phyloP scores from a whole-genome alignment of 2,329 filamentous ascomycete species.

The Corinectria fuckeliana region DNA sequence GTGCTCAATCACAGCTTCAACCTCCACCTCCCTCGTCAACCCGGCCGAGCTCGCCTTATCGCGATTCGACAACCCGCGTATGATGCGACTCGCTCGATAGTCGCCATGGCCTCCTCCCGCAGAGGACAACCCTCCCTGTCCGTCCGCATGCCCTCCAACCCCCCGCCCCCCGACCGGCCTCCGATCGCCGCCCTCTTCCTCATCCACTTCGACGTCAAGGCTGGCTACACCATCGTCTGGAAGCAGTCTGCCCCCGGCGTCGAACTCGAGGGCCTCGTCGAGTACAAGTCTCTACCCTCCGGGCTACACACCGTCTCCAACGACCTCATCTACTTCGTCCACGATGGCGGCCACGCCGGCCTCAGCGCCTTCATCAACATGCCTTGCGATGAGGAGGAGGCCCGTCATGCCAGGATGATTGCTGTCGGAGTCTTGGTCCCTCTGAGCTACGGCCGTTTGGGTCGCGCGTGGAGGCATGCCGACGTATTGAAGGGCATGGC shows the following conservation, averaged over 20 bases:
- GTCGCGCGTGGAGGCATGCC: slow-evolving; percentile 89
- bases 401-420: slow-evolving; percentile 90
- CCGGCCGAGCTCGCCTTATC: background rate
- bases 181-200: slow-evolving; percentile 79
- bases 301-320: slow-evolving; percentile 87
- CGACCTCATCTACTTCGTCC: slow-evolving; percentile 94
- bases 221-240: slow-evolving; percentile 91
- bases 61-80: slow-evolving; percentile 21
- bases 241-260: slow-evolving; percentile 74
- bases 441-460: slow-evolving; percentile 82
- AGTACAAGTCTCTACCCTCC: slow-evolving; percentile 95
- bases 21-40: background rate
- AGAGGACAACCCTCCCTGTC: slow-evolving; percentile 50
- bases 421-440: slow-evolving; percentile 90
- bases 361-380: slow-evolving; percentile 91
- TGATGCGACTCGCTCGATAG: slow-evolving; percentile 39
- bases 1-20: background rate
- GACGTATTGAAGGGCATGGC: slow-evolving; percentile 77
- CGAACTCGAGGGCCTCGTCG: slow-evolving; percentile 83
- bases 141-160: slow-evolving; percentile 42
- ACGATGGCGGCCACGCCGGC: slow-evolving; percentile 79
- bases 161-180: slow-evolving; percentile 42
- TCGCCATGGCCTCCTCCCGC: slow-evolving; percentile 50
- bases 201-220: slow-evolving; percentile 91
- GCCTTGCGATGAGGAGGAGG: slow-evolving; percentile 75